Evolutionary conservation across 495 filamentous ascomycete species (phyloP).

Genomic region (Trypethelium eluteriae): DNA sequence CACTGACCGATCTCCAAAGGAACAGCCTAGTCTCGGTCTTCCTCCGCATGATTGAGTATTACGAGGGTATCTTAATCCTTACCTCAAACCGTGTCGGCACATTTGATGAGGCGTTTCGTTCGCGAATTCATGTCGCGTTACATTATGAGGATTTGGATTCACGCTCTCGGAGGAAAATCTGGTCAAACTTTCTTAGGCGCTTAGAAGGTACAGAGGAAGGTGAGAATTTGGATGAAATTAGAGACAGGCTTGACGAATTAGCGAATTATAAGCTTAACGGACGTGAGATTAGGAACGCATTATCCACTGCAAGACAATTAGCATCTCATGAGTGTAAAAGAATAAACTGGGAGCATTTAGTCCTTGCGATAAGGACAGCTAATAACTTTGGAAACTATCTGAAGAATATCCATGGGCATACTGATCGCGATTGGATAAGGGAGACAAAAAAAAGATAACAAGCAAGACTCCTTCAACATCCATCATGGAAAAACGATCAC

Average conservation of each 20-base stretch:
- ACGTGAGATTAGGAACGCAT: constrained; percentile 8
- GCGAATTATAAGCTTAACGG: constrained; percentile 3
- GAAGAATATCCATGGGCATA: background rate
- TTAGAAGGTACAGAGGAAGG: background rate
- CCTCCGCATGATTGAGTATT: constrained; percentile 50
- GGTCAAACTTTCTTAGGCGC: constrained; percentile 7
- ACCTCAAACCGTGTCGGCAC: constrained; percentile 26
- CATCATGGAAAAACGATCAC: too few species aligned
- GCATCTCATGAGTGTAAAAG: background rate
- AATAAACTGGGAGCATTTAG: background rate
- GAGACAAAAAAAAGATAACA: background rate
- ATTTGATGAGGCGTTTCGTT: constrained; percentile 42
- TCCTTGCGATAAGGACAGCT: background rate
- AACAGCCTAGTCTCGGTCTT: constrained; percentile 1
- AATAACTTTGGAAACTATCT: constrained; percentile 11
- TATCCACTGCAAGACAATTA: constrained; percentile 1
- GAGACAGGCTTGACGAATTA: background rate
- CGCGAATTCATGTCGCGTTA: constrained; percentile 41
- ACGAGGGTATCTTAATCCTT: constrained; percentile 25
- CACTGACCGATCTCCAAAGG: background rate
- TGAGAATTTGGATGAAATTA: background rate
- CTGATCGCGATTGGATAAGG: background rate
- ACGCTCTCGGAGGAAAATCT: background rate
- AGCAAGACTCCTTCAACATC: too few species aligned
- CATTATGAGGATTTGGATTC: constrained; percentile 38